Conservation (phyloP, 176 grass and related monocot species). For the Cenchrus americanus region DNA sequence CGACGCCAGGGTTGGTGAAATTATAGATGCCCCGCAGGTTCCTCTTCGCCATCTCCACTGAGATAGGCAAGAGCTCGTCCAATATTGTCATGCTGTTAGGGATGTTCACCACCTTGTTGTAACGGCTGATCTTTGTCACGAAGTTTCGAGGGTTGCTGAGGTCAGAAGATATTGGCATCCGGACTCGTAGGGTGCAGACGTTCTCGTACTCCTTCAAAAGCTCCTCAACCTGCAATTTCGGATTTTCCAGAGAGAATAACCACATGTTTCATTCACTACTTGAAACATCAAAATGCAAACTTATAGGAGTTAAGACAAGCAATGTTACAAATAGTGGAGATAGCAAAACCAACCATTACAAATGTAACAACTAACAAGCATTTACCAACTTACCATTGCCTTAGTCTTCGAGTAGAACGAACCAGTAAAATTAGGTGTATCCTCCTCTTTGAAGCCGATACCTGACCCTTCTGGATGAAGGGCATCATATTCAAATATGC, state of each 20-base stretch:
- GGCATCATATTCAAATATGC: slow-evolving; percentile 84
- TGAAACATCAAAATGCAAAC: slow-evolving; percentile 11
- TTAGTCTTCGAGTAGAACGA: slow-evolving; percentile 88
- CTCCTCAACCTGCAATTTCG: slow-evolving; percentile 81
- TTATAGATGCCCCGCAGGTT: slow-evolving; percentile 75
- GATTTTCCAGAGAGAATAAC: slow-evolving; percentile 30
- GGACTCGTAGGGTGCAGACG: slow-evolving; percentile 72
- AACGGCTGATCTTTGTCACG: slow-evolving; percentile 81
- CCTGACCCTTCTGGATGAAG: slow-evolving; percentile 74
- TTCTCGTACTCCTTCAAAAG: slow-evolving; percentile 77
- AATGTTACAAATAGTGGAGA: not conserved
- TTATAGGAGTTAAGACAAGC: slow-evolving; percentile 4
- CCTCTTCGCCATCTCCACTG: slow-evolving; percentile 78
- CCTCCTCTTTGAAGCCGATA: slow-evolving; percentile 80
- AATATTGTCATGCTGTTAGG: slow-evolving; percentile 84
- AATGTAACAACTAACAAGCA: slow-evolving; percentile 18
- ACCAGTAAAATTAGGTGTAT: slow-evolving; percentile 74
- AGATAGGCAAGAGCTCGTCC: slow-evolving; percentile 81
- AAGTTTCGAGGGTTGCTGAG: slow-evolving; percentile 82
- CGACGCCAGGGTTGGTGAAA: slow-evolving; percentile 78
- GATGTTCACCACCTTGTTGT: slow-evolving; percentile 83
- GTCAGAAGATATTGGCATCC: slow-evolving; percentile 82
- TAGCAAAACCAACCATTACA: not conserved
- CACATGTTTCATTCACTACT: slow-evolving; percentile 11
- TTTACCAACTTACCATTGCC: slow-evolving; percentile 75